Conservation (phyloP, 495 filamentous ascomycete genomes). For the Annulohypoxylon moriforme region DNA sequence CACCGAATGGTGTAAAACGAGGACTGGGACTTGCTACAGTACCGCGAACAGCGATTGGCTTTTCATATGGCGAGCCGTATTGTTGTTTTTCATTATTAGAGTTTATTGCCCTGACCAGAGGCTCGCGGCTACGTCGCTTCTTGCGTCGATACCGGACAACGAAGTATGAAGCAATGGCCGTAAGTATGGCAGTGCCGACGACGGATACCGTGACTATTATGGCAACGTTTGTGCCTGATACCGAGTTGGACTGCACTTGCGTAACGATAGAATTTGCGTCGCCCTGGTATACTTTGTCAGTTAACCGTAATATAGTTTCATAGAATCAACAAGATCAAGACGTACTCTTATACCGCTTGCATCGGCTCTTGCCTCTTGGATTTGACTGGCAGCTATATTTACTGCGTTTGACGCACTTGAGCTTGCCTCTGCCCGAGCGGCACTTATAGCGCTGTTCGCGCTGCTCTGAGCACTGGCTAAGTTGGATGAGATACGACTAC, state of each 20-base stretch:
- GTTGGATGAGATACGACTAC: constrained; percentile 36
- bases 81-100: constrained; percentile 13
- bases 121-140: constrained; percentile 35
- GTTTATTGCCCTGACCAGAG: constrained; percentile 6
- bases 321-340: neutral
- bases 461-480: constrained; percentile 43
- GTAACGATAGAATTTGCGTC: constrained; percentile 47
- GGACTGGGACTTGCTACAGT: constrained; percentile 30
- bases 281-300: constrained; percentile 36
- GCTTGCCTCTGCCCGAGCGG: constrained; percentile 42
- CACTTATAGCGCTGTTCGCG: constrained; percentile 39
- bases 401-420: constrained; percentile 45
- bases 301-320: neutral
- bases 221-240: constrained; percentile 53
- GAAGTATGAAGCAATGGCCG: constrained; percentile 47
- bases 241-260: constrained; percentile 48
- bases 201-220: constrained; percentile 49
- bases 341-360: constrained; percentile 50
- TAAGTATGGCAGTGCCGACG: constrained; percentile 54
- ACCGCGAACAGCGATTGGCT: constrained; percentile 38
- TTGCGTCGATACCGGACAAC: constrained; percentile 49
- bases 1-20: constrained; percentile 43
- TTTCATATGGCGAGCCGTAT: constrained; percentile 25
- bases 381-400: constrained; percentile 51
- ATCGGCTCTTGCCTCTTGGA: constrained; percentile 49